Base-by-base conservation (phyloP, 495 filamentous ascomycete genomes). In the Aspergillus haitiensis region DNA sequence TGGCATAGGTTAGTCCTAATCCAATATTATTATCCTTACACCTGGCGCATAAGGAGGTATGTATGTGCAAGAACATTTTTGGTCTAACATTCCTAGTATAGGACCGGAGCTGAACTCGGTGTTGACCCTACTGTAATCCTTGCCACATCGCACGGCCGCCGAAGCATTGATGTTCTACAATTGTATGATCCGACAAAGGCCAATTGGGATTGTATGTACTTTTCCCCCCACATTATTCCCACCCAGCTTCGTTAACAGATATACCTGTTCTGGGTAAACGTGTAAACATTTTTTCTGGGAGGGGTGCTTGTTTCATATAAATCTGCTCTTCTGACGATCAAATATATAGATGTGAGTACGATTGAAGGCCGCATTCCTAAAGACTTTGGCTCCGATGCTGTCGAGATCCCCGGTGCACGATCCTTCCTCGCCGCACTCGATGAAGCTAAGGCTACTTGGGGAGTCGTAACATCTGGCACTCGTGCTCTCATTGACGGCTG, bases 391-490 rank as follows among this genome's bases (percentile, higher is more conserved):
- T 72, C 74, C 18, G 89, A 94, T 70, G 93, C 90, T 36, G 79
- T 87, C 54, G 92, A 96, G 72, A 88, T 97, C 66, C 89, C 88
- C 44, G 92, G 91, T 34, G 77, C 81, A 18, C 77, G 86, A 58
- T 67, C 67, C 44, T 65, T 90, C 52, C 81, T 91, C 57, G 67
- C 79, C 52, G 68, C 78, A n/a, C 78, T 90, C 8, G 81, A 88
- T 57, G 67, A 75, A 34, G 71, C 74, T 35, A 70, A 77, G 47
- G 86, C 83, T 0, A 85, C 84, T 47, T 98, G 94, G 94, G 88
- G 90, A 27, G 93, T 98, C 58, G 93, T 97, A 8, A 98, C 94
- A 6, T 93, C 88, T 2, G 94, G 94, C 31, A 93, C 91, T 0
- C 76, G 81, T 44, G 88, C 91, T 5, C 81, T 98, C 12, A 84